Base-by-base conservation (phyloP, 2,329 filamentous ascomycete species). In the Cladosporium sphaerospermum region DNA sequence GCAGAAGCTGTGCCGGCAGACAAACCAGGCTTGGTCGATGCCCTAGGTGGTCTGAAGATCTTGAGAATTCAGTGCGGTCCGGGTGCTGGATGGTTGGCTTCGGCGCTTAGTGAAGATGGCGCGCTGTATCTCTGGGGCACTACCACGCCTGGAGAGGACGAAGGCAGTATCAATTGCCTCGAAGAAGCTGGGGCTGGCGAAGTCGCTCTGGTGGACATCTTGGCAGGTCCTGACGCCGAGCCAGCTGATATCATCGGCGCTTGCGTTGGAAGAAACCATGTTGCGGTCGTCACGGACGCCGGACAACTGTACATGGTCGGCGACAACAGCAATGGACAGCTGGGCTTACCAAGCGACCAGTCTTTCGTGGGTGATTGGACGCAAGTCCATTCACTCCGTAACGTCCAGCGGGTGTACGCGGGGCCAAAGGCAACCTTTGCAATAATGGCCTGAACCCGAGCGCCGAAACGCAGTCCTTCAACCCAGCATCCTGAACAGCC, bases 81-180 rank as follows among this genome's bases (percentile, higher is more conserved):
- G 7, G 40, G 48, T 14, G 18, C 28, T 31, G 82, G 83, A 0
- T 84, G 83, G 61, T 67, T 77, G 2, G 68, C 78, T 2, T 80
- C 78, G 3, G 82, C 82, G 0, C 59, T 86, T 41, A 85, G 81
- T 0, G 68, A 73, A 9, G 79, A 78, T 2, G 72, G 77, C 32
- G 78, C 81, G 54, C 64, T 85, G 2, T 87, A 86, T 61, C 63
- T 79, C 19, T 87, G 83, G 83, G 83, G 84, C 6, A 53, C 56
- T 19, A 52, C 56, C 7, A 60, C 52, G 19, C 64, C 64, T 9
- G 23, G 23, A 28, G 64, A 62, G 1, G 50, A 45, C 8, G 57
- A 64, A 13, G 40, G 57, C 8, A 40, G 41, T 2, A 60, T 68
- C 8, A 33, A 51, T 16, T 58, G 54, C 36, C 53, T 67, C n/a